Evolutionary conservation across 1,284 basidiomycete species (phyloP).

Genomic region (Earliella scabrosa): DNA sequence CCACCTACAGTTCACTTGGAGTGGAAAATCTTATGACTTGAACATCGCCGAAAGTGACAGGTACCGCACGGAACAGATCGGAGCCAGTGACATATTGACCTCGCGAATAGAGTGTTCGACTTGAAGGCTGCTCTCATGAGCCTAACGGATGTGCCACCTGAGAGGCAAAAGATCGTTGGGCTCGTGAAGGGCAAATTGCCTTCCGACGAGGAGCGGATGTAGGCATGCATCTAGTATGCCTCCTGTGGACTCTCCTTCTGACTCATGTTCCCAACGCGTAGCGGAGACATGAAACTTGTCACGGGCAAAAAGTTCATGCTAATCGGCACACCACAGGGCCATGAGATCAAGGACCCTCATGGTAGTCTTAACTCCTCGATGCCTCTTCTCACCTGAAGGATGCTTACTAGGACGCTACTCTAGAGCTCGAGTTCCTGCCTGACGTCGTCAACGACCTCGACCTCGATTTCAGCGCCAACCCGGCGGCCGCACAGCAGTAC

Average conservation of each 20-base stretch:
- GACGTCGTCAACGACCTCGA: constrained; percentile 84
- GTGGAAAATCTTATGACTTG: constrained; percentile 58
- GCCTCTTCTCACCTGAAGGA: background rate
- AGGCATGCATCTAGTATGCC: constrained; percentile 27
- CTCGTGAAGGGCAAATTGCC: constrained; percentile 86
- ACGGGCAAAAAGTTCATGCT: constrained; percentile 78
- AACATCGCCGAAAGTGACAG: constrained; percentile 76
- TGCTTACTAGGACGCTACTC: background rate
- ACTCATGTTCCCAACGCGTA: constrained; percentile 29
- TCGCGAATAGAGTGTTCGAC: constrained; percentile 60
- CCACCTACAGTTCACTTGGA: constrained; percentile 68
- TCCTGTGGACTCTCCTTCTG: background rate
- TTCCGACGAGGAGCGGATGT: constrained; percentile 73
- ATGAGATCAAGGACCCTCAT: constrained; percentile 81
- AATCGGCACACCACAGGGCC: constrained; percentile 82
- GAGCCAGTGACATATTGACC: no score
- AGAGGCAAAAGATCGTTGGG: constrained; percentile 89
- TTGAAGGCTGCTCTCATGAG: constrained; percentile 67
- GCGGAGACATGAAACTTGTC: constrained; percentile 61
- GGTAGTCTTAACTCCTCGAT: constrained; percentile 31
- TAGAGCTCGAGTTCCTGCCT: constrained; percentile 68
- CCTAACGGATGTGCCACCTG: constrained; percentile 82
- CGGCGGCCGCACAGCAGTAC: constrained; percentile 60
- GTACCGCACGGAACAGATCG: constrained; percentile 36
- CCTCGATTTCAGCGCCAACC: constrained; percentile 71